phyloP scores from a whole-genome alignment of 148 eudicot species.

The Dianthus caryophyllus region DNA sequence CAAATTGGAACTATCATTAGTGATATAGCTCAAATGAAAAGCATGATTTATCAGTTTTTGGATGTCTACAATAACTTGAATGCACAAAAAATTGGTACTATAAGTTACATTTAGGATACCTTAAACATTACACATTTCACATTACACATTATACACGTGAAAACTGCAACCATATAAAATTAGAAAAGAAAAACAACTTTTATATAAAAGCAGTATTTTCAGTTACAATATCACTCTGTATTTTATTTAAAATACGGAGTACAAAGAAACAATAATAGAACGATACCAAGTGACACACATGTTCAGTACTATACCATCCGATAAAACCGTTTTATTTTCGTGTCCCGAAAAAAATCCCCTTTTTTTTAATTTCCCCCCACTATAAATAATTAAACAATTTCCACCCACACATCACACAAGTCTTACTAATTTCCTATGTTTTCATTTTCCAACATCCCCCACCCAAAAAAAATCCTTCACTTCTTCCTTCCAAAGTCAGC shows the following conservation, averaged over 20 bases:
- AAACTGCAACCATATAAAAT: constrained; percentile 3
- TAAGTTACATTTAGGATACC: background rate
- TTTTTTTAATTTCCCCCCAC: background rate
- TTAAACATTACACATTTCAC: too few relatives aligned
- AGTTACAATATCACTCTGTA: constrained; percentile 22
- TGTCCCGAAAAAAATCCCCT: background rate
- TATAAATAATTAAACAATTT: constrained; percentile 28
- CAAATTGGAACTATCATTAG: background rate
- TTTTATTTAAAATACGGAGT: background rate
- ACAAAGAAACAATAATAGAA: too few relatives aligned
- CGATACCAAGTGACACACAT: too few relatives aligned
- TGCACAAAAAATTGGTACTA: background rate
- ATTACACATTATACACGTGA: too few relatives aligned
- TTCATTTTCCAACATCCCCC: background rate
- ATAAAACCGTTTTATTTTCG: too few relatives aligned
- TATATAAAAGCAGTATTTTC: constrained; percentile 10
- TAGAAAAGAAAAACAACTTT: constrained; percentile 12
- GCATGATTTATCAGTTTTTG: constrained; percentile 3
- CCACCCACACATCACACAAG: background rate
- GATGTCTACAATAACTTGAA: constrained; percentile 1
- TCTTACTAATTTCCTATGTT: constrained; percentile 5
- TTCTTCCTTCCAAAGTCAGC: constrained; percentile 25
- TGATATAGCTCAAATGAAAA: background rate
- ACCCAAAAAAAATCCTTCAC: background rate
- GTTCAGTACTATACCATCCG: too few relatives aligned